Evolutionary conservation across 495 filamentous ascomycete genomes (phyloP).

Genomic region (Pseudevernia furfuracea): DNA sequence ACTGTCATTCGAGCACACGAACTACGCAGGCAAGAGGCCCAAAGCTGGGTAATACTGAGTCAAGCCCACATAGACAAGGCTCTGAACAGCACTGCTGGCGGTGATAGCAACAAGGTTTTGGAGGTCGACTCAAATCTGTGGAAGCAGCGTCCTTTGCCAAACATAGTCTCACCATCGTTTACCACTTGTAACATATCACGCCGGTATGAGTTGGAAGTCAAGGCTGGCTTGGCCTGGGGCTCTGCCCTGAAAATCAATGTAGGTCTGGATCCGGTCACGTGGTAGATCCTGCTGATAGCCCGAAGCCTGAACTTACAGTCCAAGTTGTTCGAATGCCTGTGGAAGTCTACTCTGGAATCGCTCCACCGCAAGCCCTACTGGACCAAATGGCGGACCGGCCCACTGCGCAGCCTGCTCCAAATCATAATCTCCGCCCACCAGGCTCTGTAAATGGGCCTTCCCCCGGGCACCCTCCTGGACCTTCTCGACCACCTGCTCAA

Average conservation of each 20-base stretch:
- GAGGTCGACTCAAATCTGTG: conserved; percentile 61
- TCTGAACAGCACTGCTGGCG: conserved; percentile 36
- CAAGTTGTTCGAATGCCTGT: conserved; percentile 72
- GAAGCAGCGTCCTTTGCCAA: conserved; percentile 62
- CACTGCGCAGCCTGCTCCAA: conserved; percentile 24
- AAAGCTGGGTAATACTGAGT: conserved; percentile 61
- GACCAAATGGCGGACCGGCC: conserved; percentile 50
- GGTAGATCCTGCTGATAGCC: conserved; percentile 2
- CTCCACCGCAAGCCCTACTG: conserved; percentile 68
- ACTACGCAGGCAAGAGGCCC: conserved; percentile 53
- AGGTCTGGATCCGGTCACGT: conserved; percentile 19
- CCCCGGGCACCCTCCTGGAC: conserved; percentile 15
- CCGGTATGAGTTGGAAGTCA: conserved; percentile 73
- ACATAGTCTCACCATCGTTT: conserved; percentile 78
- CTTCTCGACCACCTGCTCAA: conserved; percentile 28
- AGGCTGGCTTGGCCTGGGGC: conserved; percentile 62
- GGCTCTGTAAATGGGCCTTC: conserved; percentile 19
- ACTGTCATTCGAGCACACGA: conserved; percentile 73
- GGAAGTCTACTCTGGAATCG: conserved; percentile 81
- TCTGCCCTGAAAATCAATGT: conserved; percentile 45
- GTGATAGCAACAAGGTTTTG: conserved; percentile 57
- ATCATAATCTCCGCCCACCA: conserved; percentile 21
- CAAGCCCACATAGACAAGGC: conserved; percentile 59
- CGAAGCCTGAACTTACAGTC: conserved; percentile 58
- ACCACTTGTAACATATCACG: conserved; percentile 80